Evolutionary conservation across 2,329 filamentous ascomycete species (phyloP).

Genomic region (Diplodia intermedia): DNA sequence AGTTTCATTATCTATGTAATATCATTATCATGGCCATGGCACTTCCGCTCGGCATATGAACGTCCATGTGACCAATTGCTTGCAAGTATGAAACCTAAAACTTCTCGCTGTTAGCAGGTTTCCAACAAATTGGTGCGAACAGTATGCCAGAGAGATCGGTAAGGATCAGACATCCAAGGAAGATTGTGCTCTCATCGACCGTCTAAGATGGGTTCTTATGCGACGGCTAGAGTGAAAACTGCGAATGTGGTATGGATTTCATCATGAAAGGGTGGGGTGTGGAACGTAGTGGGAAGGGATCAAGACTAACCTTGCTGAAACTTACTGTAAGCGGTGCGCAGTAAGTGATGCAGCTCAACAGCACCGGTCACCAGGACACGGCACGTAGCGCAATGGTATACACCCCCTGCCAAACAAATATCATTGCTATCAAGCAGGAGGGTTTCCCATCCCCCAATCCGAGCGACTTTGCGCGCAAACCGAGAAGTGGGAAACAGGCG

Average conservation of each 20-base stretch:
- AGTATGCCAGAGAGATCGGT: background rate
- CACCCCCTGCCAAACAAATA: background rate
- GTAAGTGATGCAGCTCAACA: conserved; percentile 1
- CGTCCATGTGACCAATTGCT: background rate
- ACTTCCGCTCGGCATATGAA: background rate
- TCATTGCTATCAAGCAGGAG: background rate
- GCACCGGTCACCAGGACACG: background rate
- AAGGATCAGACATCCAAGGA: conserved; percentile 51
- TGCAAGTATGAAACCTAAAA: background rate
- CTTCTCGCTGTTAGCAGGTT: conserved; percentile 3
- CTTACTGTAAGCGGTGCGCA: background rate
- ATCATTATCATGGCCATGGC: background rate
- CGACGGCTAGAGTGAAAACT: conserved; percentile 45
- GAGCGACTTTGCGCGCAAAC: background rate
- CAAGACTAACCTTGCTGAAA: conserved; percentile 14
- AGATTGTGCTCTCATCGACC: conserved; percentile 49
- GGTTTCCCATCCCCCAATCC: background rate
- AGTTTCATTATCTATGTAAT: background rate
- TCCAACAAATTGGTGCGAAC: background rate
- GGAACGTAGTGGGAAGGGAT: background rate
- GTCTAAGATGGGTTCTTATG: conserved; percentile 49
- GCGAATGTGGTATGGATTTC: conserved; percentile 37
- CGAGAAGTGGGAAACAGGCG: background rate
- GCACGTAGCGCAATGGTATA: background rate
- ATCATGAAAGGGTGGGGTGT: conserved; percentile 32